phyloP scores from a whole-genome alignment of 345 rosid species.

The Punica granatum region DNA sequence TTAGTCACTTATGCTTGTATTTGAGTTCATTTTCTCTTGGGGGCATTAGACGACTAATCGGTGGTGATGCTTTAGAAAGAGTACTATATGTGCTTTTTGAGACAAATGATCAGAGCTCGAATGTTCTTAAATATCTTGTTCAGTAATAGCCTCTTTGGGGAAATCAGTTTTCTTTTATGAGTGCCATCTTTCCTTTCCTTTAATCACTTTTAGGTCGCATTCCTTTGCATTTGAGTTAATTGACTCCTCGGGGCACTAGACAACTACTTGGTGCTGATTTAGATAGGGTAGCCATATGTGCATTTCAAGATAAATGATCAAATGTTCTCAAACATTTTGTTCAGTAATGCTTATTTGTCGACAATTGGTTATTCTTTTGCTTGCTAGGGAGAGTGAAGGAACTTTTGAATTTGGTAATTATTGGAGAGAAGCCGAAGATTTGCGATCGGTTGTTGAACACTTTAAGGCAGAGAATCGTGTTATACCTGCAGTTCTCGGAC shows the following conservation, averaged over 20 bases:
- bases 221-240: not conserved
- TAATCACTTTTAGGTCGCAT: not conserved
- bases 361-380: not conserved
- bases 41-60: no score
- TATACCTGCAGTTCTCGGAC: conserved; percentile 8
- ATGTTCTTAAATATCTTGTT: not conserved
- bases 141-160: no score
- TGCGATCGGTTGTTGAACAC: conserved; percentile 9
- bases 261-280: no score
- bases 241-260: no score
- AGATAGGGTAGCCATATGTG: not conserved
- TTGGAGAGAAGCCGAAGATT: conserved; percentile 59
- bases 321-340: not conserved
- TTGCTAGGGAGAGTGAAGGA: conserved; percentile 78
- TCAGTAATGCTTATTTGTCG: not conserved
- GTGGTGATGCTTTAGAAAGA: no score
- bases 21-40: not conserved
- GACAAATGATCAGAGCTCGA: not conserved
- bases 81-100: not conserved
- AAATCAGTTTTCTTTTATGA: not conserved
- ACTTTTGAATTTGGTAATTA: conserved; percentile 66
- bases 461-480: conserved; percentile 8
- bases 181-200: not conserved
- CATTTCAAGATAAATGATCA: not conserved
- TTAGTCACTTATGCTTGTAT: not conserved